Conservation (phyloP, 208 protist species). For the Balamuthia mandrillaris region DNA sequence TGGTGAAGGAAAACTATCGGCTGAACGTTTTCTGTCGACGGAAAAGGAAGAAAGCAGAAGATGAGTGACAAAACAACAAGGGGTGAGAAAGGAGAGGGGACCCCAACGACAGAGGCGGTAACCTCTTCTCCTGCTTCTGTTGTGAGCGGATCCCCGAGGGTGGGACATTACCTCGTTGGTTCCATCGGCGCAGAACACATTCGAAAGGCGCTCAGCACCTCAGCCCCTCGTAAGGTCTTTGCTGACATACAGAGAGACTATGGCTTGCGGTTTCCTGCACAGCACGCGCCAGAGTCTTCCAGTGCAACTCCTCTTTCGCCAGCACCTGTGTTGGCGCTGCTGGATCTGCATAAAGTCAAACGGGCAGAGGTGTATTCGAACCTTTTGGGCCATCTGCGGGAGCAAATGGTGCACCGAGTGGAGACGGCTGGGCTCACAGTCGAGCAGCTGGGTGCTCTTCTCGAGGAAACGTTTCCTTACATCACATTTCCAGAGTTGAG, state of each 20-base stretch:
- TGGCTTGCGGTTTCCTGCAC: background rate
- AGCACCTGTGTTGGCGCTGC: background rate
- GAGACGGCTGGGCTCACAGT: background rate
- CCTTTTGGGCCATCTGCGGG: background rate
- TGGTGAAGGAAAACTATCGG: no score
- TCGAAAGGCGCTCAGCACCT: slow-evolving; percentile 15
- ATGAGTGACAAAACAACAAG: no score
- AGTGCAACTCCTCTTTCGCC: background rate
- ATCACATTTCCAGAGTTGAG: slow-evolving; percentile 44
- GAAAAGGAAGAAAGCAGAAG: no score
- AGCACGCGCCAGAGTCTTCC: background rate
- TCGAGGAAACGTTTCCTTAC: slow-evolving; percentile 50
- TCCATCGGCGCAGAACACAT: background rate
- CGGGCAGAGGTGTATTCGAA: background rate
- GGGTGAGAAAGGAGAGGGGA: no score
- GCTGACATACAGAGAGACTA: background rate
- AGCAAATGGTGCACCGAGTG: background rate
- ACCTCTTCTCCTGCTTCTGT: no score
- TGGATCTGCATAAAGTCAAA: slow-evolving; percentile 4
- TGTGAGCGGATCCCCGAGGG: background rate
- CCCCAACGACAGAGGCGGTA: no score
- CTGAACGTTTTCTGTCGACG: no score
- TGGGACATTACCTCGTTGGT: background rate
- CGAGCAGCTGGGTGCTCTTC: slow-evolving; percentile 35
- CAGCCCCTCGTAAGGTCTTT: background rate